phyloP scores from a whole-genome alignment of 192 early-diverging fungal species.

The Mortierella hygrophila region DNA sequence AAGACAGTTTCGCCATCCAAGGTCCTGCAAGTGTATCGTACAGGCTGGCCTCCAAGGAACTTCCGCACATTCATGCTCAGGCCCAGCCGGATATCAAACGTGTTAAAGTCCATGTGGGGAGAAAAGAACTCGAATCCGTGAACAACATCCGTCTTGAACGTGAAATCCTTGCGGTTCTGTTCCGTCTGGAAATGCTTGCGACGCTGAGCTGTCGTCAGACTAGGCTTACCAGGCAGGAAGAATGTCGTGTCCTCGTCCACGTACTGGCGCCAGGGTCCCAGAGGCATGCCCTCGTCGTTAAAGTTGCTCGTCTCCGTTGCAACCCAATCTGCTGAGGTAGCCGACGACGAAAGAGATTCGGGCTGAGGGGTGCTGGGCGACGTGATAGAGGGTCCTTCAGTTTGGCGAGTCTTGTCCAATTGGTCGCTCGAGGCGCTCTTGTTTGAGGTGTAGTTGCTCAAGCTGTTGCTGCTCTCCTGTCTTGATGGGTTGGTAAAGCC shows the following conservation, averaged over 20 bases:
- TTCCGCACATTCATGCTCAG: constrained; percentile 49
- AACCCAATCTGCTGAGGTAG: constrained; percentile 13
- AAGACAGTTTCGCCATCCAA: constrained; percentile 44
- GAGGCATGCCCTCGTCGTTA: constrained; percentile 31
- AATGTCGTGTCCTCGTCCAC: constrained; percentile 54
- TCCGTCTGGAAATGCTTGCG: constrained; percentile 50
- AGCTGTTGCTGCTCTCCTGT: constrained; percentile 5
- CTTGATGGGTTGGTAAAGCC: constrained; percentile 18
- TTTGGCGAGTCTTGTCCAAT: constrained; percentile 20
- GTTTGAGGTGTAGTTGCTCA: constrained; percentile 5
- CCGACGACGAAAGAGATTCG: constrained; percentile 25
- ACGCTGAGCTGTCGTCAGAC: constrained; percentile 31
- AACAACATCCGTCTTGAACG: constrained; percentile 43
- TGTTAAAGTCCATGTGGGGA: constrained; percentile 59
- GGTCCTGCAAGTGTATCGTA: constrained; percentile 51
- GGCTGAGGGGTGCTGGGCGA: constrained; percentile 42
- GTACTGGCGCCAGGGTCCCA: constrained; percentile 37
- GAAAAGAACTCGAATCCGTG: constrained; percentile 58
- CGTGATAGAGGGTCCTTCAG: not conserved
- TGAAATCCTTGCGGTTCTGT: constrained; percentile 38
- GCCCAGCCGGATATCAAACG: constrained; percentile 45
- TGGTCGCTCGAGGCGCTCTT: constrained; percentile 35
- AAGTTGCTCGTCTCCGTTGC: not conserved
- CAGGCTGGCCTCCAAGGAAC: constrained; percentile 48
- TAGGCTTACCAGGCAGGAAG: constrained; percentile 26